phyloP scores from a whole-genome alignment of 1,139 yeast genomes.

The Insectozyma bohioensis region DNA sequence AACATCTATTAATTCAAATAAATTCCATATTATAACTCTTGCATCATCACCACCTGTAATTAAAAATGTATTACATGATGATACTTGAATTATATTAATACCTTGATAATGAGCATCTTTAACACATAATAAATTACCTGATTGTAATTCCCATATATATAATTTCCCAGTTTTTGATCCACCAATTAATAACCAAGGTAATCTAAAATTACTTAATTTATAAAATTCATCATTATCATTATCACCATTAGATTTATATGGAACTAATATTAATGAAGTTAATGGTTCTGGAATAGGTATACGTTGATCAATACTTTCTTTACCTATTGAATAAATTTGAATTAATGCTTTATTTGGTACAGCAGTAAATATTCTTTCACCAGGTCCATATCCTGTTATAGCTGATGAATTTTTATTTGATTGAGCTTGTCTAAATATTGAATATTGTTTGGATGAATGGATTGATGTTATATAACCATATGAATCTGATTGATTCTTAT shows the following conservation, averaged over 20 bases:
- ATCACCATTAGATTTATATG: slow-evolving; percentile 22
- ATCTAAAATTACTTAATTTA: slow-evolving; percentile 35
- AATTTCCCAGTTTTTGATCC: slow-evolving; percentile 72
- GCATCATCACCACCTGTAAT: slow-evolving; percentile 83
- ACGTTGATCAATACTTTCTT: slow-evolving; percentile 80
- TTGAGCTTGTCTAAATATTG: slow-evolving; percentile 56
- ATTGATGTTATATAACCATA: slow-evolving; percentile 50
- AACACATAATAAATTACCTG: slow-evolving; percentile 72
- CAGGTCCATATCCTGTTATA: slow-evolving; percentile 42
- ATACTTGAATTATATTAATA: slow-evolving; percentile 57
- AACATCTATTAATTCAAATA: slow-evolving; percentile 55
- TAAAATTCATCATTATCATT: slow-evolving; percentile 3
- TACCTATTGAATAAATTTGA: slow-evolving; percentile 71
- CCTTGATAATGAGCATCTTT: slow-evolving; percentile 86
- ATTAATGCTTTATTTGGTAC: slow-evolving; percentile 70
- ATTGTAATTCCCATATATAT: slow-evolving; percentile 82
- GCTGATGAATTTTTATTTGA: slow-evolving; percentile 47
- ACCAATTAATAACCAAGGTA: slow-evolving; percentile 73
- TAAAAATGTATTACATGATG: slow-evolving; percentile 66
- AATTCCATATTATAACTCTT: slow-evolving; percentile 73
- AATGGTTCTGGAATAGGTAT: slow-evolving; percentile 84
- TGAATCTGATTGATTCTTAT: slow-evolving; percentile 45
- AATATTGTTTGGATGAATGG: slow-evolving; percentile 50
- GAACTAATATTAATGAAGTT: slow-evolving; percentile 53
- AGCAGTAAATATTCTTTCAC: slow-evolving; percentile 57